phyloP scores from a whole-genome alignment of 2,329 filamentous ascomycete genomes.

The Colletotrichum spaethianum region DNA sequence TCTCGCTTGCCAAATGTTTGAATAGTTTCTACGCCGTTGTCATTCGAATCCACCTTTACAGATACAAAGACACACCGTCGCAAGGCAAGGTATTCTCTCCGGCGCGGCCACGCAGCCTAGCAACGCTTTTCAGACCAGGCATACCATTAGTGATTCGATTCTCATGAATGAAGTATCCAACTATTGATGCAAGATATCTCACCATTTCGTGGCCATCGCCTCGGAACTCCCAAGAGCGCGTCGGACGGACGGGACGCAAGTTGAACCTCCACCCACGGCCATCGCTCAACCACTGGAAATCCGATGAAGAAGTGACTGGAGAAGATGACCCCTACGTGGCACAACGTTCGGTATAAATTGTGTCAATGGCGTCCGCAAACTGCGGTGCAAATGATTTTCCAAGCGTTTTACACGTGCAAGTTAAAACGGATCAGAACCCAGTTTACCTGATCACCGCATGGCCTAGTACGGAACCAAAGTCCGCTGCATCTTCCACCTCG shows the following conservation, averaged over 20 bases:
- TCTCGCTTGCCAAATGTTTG: too few species aligned
- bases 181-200: background rate
- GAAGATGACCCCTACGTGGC: background rate
- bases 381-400: background rate
- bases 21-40: too few species aligned
- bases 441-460: background rate
- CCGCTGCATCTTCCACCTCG: background rate
- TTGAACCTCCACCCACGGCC: background rate
- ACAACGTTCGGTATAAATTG: too few species aligned
- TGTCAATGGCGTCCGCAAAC: fast-evolving
- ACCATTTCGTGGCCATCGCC: background rate
- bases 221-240: background rate
- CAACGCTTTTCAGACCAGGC: too few species aligned
- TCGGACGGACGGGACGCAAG: background rate
- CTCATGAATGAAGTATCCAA: too few species aligned
- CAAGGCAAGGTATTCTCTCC: too few species aligned
- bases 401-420: too few species aligned
- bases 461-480: background rate
- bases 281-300: background rate
- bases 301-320: background rate
- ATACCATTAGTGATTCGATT: too few species aligned
- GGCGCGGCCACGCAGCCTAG: too few species aligned
- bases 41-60: too few species aligned
- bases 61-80: too few species aligned
- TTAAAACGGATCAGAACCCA: too few species aligned